Evolutionary conservation across 257 asterid species (phyloP).

Genomic region (Nicotiana noctiflora): DNA sequence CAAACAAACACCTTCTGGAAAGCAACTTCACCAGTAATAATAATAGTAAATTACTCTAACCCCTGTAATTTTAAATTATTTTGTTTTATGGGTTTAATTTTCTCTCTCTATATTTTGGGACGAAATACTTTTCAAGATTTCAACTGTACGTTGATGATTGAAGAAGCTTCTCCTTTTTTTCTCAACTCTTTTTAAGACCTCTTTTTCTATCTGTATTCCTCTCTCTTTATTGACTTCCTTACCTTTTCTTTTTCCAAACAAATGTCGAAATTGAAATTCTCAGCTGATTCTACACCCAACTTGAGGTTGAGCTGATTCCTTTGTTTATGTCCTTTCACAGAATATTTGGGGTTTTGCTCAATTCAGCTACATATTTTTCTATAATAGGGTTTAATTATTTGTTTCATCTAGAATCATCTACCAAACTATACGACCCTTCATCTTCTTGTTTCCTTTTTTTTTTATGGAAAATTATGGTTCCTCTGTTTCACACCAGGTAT

Average conservation of each 20-base stretch:
- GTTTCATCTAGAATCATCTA: constrained; percentile 23
- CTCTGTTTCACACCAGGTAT: constrained; percentile 38
- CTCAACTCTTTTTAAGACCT: constrained; percentile 18
- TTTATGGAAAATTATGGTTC: constrained; percentile 32
- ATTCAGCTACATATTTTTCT: constrained; percentile 12
- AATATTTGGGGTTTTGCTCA: neutral
- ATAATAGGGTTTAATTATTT: neutral
- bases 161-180: neutral
- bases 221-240: constrained; percentile 3
- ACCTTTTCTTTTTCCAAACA: neutral
- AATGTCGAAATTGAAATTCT: constrained; percentile 7
- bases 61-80: neutral
- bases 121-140: constrained; percentile 31
- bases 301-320: neutral
- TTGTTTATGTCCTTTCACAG: neutral
- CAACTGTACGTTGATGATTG: constrained; percentile 33
- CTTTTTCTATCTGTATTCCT: constrained; percentile 13
- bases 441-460: neutral
- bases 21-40: neutral
- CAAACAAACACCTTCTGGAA: constrained; percentile 5
- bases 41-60: neutral
- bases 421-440: constrained; percentile 17
- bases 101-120: neutral
- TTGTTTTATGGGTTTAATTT: neutral
- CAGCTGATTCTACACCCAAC: constrained; percentile 1